Percentiles rank a stretch among this genome's conserved stretches.
These are phyloP conservation scores for Lepidium didymum DNA, from an alignment of 345 rosid genomes.

Conservation along the genomic window DNA sequence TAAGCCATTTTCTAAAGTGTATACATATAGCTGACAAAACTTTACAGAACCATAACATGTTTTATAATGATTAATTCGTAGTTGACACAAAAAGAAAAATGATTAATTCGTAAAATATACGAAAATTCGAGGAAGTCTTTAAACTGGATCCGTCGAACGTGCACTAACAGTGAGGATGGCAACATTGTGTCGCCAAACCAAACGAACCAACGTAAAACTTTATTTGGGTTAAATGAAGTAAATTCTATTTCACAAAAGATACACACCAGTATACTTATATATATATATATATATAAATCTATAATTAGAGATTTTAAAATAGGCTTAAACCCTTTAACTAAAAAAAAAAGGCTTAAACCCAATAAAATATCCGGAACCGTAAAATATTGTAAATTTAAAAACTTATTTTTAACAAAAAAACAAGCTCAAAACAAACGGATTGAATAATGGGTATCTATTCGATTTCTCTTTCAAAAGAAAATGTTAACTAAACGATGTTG, in stretches of 20 bases:
- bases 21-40: not conserved
- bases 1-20: not conserved
- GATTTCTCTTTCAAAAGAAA: too few relatives aligned
- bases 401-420: too few relatives aligned
- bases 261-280: too few relatives aligned
- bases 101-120: slow-evolving; percentile 1
- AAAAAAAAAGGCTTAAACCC: too few relatives aligned
- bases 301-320: too few relatives aligned
- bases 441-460: too few relatives aligned
- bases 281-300: too few relatives aligned
- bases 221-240: not conserved
- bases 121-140: not conserved
- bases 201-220: not conserved
- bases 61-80: not conserved
- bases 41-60: not conserved
- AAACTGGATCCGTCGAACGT: slow-evolving; percentile 13
- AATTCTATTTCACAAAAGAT: not conserved
- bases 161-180: slow-evolving; percentile 19
- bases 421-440: too few relatives aligned
- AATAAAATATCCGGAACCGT: too few relatives aligned
- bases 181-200: not conserved
- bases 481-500: too few relatives aligned
- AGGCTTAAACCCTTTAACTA: too few relatives aligned
- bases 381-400: too few relatives aligned
- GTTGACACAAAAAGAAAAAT: not conserved